These are phyloP conservation scores for Tetradesmus obliquus DNA, from an alignment of 139 green algal genomes.

Conservation along the genomic window DNA sequence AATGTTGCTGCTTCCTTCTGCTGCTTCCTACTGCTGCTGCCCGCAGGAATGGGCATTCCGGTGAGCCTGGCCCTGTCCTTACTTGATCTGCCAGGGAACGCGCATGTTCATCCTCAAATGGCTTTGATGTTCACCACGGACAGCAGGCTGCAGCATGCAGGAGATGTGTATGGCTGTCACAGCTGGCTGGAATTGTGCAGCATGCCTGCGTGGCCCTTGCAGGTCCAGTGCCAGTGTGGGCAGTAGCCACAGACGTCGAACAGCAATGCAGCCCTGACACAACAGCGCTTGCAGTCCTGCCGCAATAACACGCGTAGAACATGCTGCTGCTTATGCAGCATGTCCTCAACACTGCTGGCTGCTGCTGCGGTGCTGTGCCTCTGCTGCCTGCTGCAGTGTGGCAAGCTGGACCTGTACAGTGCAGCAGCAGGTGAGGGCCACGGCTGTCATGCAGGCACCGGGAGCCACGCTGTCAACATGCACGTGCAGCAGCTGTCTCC, in stretches of 20 bases:
- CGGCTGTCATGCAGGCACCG: not conserved
- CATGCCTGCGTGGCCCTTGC: not conserved
- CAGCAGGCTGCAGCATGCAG: not conserved
- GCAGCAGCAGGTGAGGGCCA: conserved; percentile 68
- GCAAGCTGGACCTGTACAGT: conserved; percentile 97
- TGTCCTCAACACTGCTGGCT: not conserved
- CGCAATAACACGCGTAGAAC: too few relatives aligned
- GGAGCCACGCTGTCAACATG: conserved; percentile 1
- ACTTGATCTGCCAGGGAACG: too few relatives aligned
- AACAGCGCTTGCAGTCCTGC: not conserved
- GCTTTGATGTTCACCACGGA: too few relatives aligned
- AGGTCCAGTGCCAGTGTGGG: not conserved
- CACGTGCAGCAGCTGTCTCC: not conserved
- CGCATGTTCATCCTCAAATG: too few relatives aligned
- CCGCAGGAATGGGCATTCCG: not conserved
- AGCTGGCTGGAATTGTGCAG: too few relatives aligned
- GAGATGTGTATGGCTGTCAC: not conserved
- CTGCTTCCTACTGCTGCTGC: not conserved
- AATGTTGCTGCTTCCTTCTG: too few relatives aligned
- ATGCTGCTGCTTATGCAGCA: not conserved
- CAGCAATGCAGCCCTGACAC: not conserved
- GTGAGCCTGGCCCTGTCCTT: not conserved
- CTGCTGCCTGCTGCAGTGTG: conserved; percentile 37
- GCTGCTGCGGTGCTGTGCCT: not conserved
- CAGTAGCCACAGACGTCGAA: too few relatives aligned